These are phyloP conservation scores for Leccinum rimulosum DNA, from an alignment of 768 basidiomycete genomes.

Conservation along the genomic window DNA sequence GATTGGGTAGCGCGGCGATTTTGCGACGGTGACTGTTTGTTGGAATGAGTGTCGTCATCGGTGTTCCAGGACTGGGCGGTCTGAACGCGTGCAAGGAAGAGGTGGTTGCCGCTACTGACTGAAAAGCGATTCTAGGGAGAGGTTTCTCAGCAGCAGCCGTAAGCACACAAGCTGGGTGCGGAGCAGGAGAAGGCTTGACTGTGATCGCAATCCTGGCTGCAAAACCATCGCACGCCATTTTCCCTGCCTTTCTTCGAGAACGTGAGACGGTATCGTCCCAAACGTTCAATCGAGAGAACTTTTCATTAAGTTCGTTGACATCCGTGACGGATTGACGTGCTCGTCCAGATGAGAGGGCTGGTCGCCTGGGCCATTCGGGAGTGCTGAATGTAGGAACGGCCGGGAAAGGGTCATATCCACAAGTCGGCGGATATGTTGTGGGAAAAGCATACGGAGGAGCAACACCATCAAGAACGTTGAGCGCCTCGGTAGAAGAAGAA, in stretches of 20 bases:
- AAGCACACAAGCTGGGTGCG: conserved; percentile 17
- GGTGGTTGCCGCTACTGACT: conserved; percentile 3
- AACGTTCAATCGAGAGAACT: conserved; percentile 12
- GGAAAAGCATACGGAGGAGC: conserved; percentile 27
- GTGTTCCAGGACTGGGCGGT: conserved; percentile 16
- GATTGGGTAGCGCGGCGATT: conserved; percentile 25
- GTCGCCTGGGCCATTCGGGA: conserved; percentile 9
- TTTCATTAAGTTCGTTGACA: conserved; percentile 5
- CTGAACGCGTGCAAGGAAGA: conserved; percentile 17
- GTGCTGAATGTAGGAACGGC: neutral
- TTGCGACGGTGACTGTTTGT: conserved; percentile 9
- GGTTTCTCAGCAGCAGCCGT: neutral
- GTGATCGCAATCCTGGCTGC: conserved; percentile 15
- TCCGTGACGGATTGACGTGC: neutral
- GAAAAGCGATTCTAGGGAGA: neutral
- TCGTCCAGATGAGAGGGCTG: neutral
- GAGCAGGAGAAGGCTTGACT: conserved; percentile 13
- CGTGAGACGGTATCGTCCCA: conserved; percentile 5
- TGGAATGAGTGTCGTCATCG: conserved; percentile 16
- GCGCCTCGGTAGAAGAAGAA: neutral
- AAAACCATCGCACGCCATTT: neutral
- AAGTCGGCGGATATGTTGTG: conserved; percentile 15
- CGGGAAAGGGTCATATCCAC: conserved; percentile 19
- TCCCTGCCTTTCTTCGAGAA: conserved; percentile 4
- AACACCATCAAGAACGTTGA: conserved; percentile 7